A percentile compares a stretch with the other conserved stretches of the same genome.
Evolutionary conservation across 371 early-diverging fungal species (phyloP).

Genomic region (Syncephalastrum racemosum): DNA sequence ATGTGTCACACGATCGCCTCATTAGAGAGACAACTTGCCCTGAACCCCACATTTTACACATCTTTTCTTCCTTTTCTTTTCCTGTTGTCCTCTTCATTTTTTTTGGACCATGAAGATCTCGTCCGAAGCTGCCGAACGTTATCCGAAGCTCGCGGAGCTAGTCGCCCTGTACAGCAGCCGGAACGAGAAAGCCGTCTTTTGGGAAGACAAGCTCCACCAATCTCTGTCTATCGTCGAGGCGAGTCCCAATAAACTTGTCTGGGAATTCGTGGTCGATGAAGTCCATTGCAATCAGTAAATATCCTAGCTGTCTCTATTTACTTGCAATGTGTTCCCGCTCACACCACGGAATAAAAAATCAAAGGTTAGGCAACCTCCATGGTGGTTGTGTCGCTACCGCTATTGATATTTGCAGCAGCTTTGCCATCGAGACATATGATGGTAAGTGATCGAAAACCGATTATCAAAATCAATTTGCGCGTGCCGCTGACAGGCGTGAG

Average conservation of each 20-base stretch:
- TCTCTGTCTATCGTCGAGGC: conserved; percentile 20
- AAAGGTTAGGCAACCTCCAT: conserved; percentile 34
- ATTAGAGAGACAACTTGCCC: no score
- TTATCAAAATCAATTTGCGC: neutral
- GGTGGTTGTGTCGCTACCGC: conserved; percentile 48
- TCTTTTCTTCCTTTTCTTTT: conserved; percentile 4
- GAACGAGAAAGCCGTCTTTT: conserved; percentile 6
- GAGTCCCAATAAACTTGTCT: conserved; percentile 24
- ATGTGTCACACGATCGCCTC: no score
- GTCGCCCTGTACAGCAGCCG: conserved; percentile 5
- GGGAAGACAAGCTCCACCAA: conserved; percentile 18
- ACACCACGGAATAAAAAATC: neutral
- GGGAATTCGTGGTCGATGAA: conserved; percentile 34
- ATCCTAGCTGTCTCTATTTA: no score
- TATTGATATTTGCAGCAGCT: conserved; percentile 49
- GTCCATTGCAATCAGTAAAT: conserved; percentile 37
- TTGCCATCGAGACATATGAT: conserved; percentile 25
- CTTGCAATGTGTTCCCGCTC: no score
- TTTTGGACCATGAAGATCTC: conserved; percentile 18
- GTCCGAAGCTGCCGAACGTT: conserved; percentile 15
- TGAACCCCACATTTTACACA: no score
- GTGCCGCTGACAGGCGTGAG: neutral
- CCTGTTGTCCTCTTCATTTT: conserved; percentile 1
- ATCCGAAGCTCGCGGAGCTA: conserved; percentile 18
- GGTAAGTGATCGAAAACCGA: conserved; percentile 10